Evolutionary conservation across 805 yeast genomes (phyloP).

Genomic region (Zygosaccharomyces bisporus): DNA sequence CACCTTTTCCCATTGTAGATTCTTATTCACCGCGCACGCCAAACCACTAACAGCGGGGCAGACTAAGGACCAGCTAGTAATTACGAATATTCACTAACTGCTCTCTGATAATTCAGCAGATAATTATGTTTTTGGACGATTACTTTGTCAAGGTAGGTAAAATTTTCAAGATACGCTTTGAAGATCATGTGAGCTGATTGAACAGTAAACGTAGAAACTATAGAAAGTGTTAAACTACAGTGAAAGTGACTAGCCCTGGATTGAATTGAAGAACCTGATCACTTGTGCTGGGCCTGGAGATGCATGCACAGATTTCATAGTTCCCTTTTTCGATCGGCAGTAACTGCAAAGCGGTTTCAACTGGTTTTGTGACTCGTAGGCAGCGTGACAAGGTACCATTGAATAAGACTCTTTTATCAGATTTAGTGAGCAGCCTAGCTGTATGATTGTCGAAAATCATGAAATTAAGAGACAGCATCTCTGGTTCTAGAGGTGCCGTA

Average conservation of each 20-base stretch:
- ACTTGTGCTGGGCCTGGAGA: slow-evolving; percentile 12
- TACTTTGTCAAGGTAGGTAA: slow-evolving; percentile 1
- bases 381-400: slow-evolving; percentile 64
- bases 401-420: slow-evolving; percentile 57
- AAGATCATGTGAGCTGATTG: slow-evolving; percentile 8
- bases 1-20: slow-evolving; percentile 44
- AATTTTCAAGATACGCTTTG: slow-evolving; percentile 9
- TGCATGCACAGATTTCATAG: slow-evolving; percentile 65
- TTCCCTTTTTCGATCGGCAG: slow-evolving; percentile 73
- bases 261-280: slow-evolving; percentile 16
- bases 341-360: slow-evolving; percentile 43
- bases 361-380: slow-evolving; percentile 41
- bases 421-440: slow-evolving; percentile 22
- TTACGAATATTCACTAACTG: background rate
- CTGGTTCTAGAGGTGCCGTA: background rate
- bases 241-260: slow-evolving; percentile 14
- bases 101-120: too few species aligned
- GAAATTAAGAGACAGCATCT: slow-evolving; percentile 12
- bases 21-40: slow-evolving; percentile 1
- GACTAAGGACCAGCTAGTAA: background rate
- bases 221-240: slow-evolving; percentile 10
- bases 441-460: slow-evolving; percentile 27
- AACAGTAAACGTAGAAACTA: background rate
- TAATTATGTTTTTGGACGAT: too few species aligned
- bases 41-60: background rate